Percentiles rank a stretch among this genome's conserved stretches.
Evolutionary conservation across 768 basidiomycete species (phyloP).

Genomic region (Amanita inopinata): DNA sequence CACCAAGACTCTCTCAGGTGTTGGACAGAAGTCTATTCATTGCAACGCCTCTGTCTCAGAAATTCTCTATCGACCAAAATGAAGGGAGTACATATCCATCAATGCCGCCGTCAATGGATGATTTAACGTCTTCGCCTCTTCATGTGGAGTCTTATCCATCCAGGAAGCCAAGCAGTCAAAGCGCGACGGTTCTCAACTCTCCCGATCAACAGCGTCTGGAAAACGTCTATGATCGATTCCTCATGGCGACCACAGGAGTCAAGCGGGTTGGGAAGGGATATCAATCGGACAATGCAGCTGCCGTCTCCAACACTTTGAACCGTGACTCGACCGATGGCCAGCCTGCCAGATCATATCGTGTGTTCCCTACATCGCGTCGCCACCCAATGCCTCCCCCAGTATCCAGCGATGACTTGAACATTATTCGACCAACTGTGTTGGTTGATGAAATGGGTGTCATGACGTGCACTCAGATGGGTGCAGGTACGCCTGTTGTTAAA

Average conservation of each 20-base stretch:
- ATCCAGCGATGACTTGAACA: constrained; percentile 53
- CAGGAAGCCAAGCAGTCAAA: constrained; percentile 28
- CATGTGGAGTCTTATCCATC: constrained; percentile 59
- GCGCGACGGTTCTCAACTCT: constrained; percentile 33
- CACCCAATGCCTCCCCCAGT: constrained; percentile 60
- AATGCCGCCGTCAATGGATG: constrained; percentile 34
- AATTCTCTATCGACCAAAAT: constrained; percentile 22
- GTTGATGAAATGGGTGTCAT: constrained; percentile 62
- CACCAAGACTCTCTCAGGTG: constrained; percentile 53
- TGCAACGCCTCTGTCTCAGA: constrained; percentile 37
- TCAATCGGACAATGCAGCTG: constrained; percentile 54
- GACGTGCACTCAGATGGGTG: constrained; percentile 22
- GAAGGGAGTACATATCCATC: constrained; percentile 15
- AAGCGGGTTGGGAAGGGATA: constrained; percentile 76
- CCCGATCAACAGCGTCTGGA: constrained; percentile 55
- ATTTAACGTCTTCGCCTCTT: constrained; percentile 49
- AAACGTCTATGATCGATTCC: constrained; percentile 72
- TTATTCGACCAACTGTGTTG: constrained; percentile 30
- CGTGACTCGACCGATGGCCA: constrained; percentile 6
- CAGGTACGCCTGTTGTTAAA: constrained; percentile 22
- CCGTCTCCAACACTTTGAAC: constrained; percentile 25
- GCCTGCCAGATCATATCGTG: constrained; percentile 29
- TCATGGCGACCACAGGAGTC: constrained; percentile 75
- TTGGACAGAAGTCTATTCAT: constrained; percentile 65
- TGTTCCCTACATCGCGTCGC: constrained; percentile 38